Base-by-base conservation (phyloP, 2,329 filamentous ascomycete species). In the Phaeosphaeriaceae sp. region DNA sequence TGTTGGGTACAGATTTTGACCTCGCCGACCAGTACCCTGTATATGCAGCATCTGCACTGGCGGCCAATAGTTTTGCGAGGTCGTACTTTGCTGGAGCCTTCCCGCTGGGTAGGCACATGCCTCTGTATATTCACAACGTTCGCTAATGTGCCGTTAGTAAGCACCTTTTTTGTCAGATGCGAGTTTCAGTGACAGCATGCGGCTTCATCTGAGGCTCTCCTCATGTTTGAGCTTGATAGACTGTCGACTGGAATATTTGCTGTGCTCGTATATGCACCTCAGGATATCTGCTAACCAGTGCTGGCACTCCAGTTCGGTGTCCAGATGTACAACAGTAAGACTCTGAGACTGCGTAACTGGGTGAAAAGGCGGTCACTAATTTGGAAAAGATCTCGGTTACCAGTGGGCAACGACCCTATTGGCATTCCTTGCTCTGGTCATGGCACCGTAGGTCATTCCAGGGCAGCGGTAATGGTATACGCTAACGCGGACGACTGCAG, bases 241-340 rank as follows among this genome's bases (percentile, higher is more conserved):
- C 31, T 36, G 31, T 15, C 7, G 7, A 15, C 31, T 36, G 31
- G 9, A 36, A 13, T 7, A 20, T 17, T 45, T 9, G 42, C 21
- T 20, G 19, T 45, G 47, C n/a, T 11, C 31, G n/a, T 49, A 49
- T 27, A 19, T 33, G 19, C 24, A 31, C 7, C n/a, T 22, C 17
- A 17, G 24, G 19, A 36, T 10, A 17, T 31, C 11, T 20, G 41
- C 51, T 53, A 46, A 53, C 31, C 41, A 6, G 44, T 41, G 44
- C 24, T 47, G 51, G 47, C 42, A 48, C 20, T 48, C 7, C 27
- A 53, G 51, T 81, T 81, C 65, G 81, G 82, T 54, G 77, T 82
- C n/a, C 82, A 84, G 67, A 81, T 84, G 80, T 84, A 80, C 74
- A 73, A 82, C 67, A 76, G 81, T 83, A 72, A 76, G 81, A 80